These are phyloP conservation scores for Ophiostoma quercus DNA, from an alignment of 2,329 filamentous ascomycete genomes.

Conservation along the genomic window DNA sequence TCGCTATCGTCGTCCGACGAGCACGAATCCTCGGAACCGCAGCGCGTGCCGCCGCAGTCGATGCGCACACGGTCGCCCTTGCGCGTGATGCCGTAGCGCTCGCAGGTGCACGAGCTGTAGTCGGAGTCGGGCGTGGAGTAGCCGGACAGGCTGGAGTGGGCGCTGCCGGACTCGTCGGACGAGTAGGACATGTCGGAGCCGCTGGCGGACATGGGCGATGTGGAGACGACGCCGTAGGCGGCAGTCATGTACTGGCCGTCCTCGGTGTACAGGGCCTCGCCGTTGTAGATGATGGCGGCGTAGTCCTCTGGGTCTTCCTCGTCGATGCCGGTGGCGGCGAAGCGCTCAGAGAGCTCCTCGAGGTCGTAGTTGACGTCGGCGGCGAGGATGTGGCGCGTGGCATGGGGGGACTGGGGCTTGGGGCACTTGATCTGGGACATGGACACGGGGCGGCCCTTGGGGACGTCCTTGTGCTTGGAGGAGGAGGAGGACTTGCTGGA, in stretches of 20 bases:
- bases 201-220: slow-evolving; percentile 58
- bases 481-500: slow-evolving; percentile 32
- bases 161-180: slow-evolving; percentile 61
- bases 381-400: slow-evolving; percentile 80
- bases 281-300: slow-evolving; percentile 19
- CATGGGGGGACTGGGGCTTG: slow-evolving; percentile 81
- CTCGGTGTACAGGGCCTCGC: slow-evolving; percentile 18
- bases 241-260: slow-evolving; percentile 41
- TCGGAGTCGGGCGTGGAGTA: slow-evolving; percentile 76
- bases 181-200: slow-evolving; percentile 62
- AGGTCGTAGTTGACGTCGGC: slow-evolving; percentile 65
- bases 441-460: slow-evolving; percentile 83
- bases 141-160: slow-evolving; percentile 67
- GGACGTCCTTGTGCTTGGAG: slow-evolving; percentile 54
- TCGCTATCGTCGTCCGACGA: slow-evolving; percentile 48
- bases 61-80: slow-evolving; percentile 90
- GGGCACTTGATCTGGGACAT: slow-evolving; percentile 86
- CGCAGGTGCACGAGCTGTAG: slow-evolving; percentile 79
- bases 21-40: slow-evolving; percentile 72
- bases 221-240: slow-evolving; percentile 46
- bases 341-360: slow-evolving; percentile 73
- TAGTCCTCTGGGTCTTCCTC: slow-evolving; percentile 17
- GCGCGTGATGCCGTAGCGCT: slow-evolving; percentile 94
- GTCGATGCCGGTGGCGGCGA: slow-evolving; percentile 54
- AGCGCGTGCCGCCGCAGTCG: slow-evolving; percentile 86